These are phyloP conservation scores for Craspedostauros australis DNA, from an alignment of 108 stramenopile species.

Conservation along the genomic window DNA sequence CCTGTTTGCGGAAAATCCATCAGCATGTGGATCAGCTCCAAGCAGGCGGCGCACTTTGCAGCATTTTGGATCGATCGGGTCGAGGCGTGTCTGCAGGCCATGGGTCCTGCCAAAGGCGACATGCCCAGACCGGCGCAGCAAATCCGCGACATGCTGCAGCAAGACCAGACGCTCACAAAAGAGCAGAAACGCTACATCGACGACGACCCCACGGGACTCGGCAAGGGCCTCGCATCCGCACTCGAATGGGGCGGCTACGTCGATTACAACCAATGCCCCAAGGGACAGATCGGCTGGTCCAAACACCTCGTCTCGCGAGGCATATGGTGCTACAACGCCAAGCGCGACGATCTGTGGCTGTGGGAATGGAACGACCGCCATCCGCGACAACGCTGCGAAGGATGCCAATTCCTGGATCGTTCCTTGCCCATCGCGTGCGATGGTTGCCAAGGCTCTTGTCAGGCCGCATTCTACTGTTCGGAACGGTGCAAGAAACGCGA, in stretches of 20 bases:
- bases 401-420: slow-evolving; percentile 13
- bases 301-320: slow-evolving; percentile 11
- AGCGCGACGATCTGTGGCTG: slow-evolving; percentile 26
- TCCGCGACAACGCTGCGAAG: slow-evolving; percentile 23
- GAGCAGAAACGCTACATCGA: slow-evolving; percentile 23
- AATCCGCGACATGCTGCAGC: slow-evolving; percentile 3
- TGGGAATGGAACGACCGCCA: slow-evolving; percentile 21
- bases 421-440: slow-evolving; percentile 12
- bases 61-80: slow-evolving; percentile 29
- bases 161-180: slow-evolving; percentile 13
- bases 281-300: slow-evolving; percentile 14
- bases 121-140: slow-evolving; percentile 1
- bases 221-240: slow-evolving; percentile 9
- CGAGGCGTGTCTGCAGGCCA: slow-evolving; percentile 4
- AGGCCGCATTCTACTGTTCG: slow-evolving; percentile 19
- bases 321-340: slow-evolving; percentile 20
- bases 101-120: slow-evolving; percentile 3
- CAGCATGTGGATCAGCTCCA: slow-evolving; percentile 19
- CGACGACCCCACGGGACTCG: slow-evolving; percentile 26
- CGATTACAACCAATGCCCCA: slow-evolving; percentile 18
- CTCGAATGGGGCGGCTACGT: slow-evolving; percentile 25
- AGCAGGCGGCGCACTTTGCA: slow-evolving; percentile 23
- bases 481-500: slow-evolving; percentile 22
- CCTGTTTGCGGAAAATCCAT: slow-evolving; percentile 15
- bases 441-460: slow-evolving; percentile 9